Evolutionary conservation across 2,329 filamentous ascomycete species (phyloP), one percentile per base, ranked within the genome.

Genomic region (Teratosphaeriaceae sp.): DNA sequence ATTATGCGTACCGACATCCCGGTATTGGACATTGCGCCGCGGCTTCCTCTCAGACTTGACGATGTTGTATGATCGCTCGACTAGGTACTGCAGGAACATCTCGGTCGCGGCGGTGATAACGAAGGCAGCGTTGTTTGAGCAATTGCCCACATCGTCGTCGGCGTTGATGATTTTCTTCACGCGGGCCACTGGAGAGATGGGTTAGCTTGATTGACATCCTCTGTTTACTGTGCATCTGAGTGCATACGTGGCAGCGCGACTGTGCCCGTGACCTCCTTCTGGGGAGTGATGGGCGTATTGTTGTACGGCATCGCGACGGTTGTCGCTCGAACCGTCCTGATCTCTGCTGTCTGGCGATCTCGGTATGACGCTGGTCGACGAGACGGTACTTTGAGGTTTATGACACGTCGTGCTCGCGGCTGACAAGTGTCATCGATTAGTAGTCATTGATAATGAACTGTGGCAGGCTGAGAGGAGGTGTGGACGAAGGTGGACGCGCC

Each of bases 151-250:
- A 49, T 96, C 90, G 33, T 86, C 80, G 65, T 98, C 92, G 45
- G 88, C 78, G 38, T 80, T 78, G 47, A 98, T 87, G 62, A 98
- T 95, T 69, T 94, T 95, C 69, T 96, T 96, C 46, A 98, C 87
- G 57, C 92, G 80, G 15, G 92, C 86, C 43, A 97, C 92, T 97
- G 57, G 15, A 39, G 23, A n/a, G 3, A 24, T 9, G 5, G 7
- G 24, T 39, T 23, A 41, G 38, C 20, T 31, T n/a, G 9, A 20
- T n/a, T n/a, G n/a, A n/a, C n/a, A n/a, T n/a, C 18, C 11, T 7
- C 37, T 15, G 5, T 27, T 22, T 29, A n/a, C 15, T 9, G 36
- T 11, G 11, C n/a, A 9, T 31, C 15, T 11, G 12, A 20, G 31
- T 39, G 72, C 85, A 67, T 72, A 95, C 90, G 73, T 7, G 90